A percentile compares a stretch with the other conserved stretches of the same genome.
Conservation (phyloP, 805 yeast genomes). For the Ogataea thermomethanolica region DNA sequence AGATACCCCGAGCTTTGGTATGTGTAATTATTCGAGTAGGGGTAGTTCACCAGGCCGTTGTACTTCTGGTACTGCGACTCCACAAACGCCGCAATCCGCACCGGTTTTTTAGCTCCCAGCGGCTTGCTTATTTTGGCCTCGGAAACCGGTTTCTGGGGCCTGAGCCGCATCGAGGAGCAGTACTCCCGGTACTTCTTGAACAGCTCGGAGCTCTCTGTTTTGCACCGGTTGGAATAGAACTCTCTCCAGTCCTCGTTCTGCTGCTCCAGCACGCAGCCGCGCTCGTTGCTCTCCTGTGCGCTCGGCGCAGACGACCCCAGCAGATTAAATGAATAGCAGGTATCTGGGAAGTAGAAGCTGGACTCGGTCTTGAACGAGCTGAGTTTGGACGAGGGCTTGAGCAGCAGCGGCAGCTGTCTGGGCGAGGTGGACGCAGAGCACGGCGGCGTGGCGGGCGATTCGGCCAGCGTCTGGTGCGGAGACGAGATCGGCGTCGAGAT, state of each 20-base stretch:
- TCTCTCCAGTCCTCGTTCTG: slow-evolving; percentile 45
- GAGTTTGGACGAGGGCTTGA: slow-evolving; percentile 20
- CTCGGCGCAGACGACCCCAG: slow-evolving; percentile 20
- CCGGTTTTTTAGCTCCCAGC: slow-evolving; percentile 8
- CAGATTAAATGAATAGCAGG: slow-evolving; percentile 34
- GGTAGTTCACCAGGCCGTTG: slow-evolving; percentile 40
- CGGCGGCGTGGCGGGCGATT: slow-evolving; percentile 28
- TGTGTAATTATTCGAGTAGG: slow-evolving; percentile 51
- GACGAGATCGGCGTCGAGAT: slow-evolving; percentile 20
- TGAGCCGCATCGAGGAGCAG: slow-evolving; percentile 23
- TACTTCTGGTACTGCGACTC: slow-evolving; percentile 23
- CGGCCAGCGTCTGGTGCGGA: slow-evolving; percentile 9
- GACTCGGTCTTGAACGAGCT: slow-evolving; percentile 20
- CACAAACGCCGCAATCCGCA: slow-evolving; percentile 24
- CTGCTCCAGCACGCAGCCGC: slow-evolving; percentile 28
- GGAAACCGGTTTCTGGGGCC: slow-evolving; percentile 4
- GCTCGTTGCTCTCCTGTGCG: slow-evolving; percentile 28
- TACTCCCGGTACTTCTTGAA: slow-evolving; percentile 38
- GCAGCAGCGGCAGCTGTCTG: slow-evolving; percentile 15
- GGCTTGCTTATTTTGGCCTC: slow-evolving; percentile 12
- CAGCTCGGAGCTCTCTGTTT: slow-evolving; percentile 38
- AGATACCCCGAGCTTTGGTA: slow-evolving; percentile 47
- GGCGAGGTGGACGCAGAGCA: slow-evolving; percentile 27
- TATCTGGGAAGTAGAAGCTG: slow-evolving; percentile 33
- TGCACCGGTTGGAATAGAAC: slow-evolving; percentile 38